Evolutionary conservation across 2,329 filamentous ascomycete genomes (phyloP).

Genomic region (Alternaria rosae): DNA sequence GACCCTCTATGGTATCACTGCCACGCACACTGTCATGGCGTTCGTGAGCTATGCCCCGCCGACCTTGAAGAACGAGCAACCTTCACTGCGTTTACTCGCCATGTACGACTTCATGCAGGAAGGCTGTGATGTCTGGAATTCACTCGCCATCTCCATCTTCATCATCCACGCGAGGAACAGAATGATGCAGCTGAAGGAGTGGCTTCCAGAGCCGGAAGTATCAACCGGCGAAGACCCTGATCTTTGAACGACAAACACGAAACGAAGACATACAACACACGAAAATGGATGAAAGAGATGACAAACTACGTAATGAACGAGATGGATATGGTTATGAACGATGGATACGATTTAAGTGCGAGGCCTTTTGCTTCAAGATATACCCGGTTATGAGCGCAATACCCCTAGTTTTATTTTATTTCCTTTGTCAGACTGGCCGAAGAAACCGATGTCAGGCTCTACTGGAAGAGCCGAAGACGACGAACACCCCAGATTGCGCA

Average conservation of each 20-base stretch:
- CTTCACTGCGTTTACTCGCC: slow-evolving; percentile 53
- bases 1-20: slow-evolving; percentile 63
- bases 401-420: slow-evolving; percentile 10
- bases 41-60: slow-evolving; percentile 60
- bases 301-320: slow-evolving; percentile 3
- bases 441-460: background rate
- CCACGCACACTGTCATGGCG: slow-evolving; percentile 61
- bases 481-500: background rate
- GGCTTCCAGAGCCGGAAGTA: slow-evolving; percentile 31
- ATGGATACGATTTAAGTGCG: slow-evolving; percentile 6
- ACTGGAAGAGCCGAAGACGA: background rate
- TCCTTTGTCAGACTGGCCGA: slow-evolving; percentile 5
- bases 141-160: slow-evolving; percentile 63
- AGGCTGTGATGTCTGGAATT: slow-evolving; percentile 67
- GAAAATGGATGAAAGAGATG: background rate
- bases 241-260: slow-evolving; percentile 23
- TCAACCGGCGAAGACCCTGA: slow-evolving; percentile 39
- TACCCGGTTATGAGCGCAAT: slow-evolving; percentile 23
- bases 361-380: slow-evolving; percentile 25
- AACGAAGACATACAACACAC: background rate
- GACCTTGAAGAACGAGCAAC: slow-evolving; percentile 26
- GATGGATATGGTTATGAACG: slow-evolving; percentile 6
- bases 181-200: slow-evolving; percentile 55
- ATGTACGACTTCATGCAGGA: slow-evolving; percentile 62
- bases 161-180: slow-evolving; percentile 62